Percentiles rank a stretch among this genome's conserved stretches.
These are phyloP conservation scores for Cardamine chenopodiifolia DNA, from an alignment of 345 rosid species.

Conservation along the genomic window DNA sequence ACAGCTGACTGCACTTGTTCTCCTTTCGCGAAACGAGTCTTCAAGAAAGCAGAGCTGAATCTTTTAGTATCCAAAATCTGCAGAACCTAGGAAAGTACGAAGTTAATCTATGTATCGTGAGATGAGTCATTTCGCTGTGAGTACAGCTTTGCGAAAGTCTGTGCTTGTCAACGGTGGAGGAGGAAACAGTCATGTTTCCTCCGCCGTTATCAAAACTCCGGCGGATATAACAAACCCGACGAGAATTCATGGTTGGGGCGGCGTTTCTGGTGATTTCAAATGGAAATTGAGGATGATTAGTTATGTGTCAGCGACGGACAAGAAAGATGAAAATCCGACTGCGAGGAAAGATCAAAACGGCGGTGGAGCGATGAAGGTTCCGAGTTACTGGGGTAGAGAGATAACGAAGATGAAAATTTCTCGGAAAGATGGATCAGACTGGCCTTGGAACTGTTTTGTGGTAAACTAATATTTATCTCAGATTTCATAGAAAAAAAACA, in stretches of 20 bases:
- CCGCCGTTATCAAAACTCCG: conserved; percentile 5
- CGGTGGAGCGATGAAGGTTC: conserved; percentile 29
- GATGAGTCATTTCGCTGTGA: conserved; percentile 46
- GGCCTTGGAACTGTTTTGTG: conserved; percentile 92
- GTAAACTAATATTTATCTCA: conserved; percentile 23
- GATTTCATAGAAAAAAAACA: neutral
- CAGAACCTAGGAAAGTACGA: neutral
- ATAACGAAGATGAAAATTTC: conserved; percentile 60
- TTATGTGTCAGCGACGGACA: no score
- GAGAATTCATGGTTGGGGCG: conserved; percentile 7
- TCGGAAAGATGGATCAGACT: conserved; percentile 62
- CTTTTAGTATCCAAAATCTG: neutral
- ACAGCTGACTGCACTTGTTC: conserved; percentile 4
- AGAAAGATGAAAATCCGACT: conserved; percentile 22
- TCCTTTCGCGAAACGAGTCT: neutral
- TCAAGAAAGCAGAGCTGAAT: neutral
- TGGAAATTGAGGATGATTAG: conserved; percentile 41
- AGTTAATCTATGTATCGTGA: neutral
- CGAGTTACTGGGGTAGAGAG: conserved; percentile 79
- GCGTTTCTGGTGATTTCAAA: conserved; percentile 8
- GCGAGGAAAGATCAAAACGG: conserved; percentile 39
- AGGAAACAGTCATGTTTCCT: conserved; percentile 9
- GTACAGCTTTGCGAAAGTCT: conserved; percentile 35
- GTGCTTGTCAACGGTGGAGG: conserved; percentile 33
- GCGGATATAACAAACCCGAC: neutral